A percentile compares a stretch with the other conserved stretches of the same genome.
Evolutionary conservation across 306 rosid genomes (phyloP).

Genomic region (Luffa aegyptiaca): DNA sequence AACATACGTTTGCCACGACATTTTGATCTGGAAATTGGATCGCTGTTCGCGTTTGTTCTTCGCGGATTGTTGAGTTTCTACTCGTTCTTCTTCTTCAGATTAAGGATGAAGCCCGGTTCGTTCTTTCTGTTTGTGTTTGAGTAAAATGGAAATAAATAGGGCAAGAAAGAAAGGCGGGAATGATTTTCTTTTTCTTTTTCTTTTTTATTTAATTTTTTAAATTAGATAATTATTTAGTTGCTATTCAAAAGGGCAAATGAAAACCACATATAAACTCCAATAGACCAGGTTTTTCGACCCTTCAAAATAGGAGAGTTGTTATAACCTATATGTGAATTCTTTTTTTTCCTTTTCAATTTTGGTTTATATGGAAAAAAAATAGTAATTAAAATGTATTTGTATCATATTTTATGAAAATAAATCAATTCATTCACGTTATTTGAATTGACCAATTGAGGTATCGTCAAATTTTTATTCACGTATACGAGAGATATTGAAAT

Average conservation of each 20-base stretch:
- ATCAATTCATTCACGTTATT: too few species aligned
- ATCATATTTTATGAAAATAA: too few species aligned
- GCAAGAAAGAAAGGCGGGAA: not conserved
- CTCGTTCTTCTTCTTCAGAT: not conserved
- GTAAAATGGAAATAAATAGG: conserved; percentile 5
- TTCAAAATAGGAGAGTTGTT: not conserved
- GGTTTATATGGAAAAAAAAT: too few species aligned
- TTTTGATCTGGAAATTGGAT: conserved; percentile 8
- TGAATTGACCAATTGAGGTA: too few species aligned
- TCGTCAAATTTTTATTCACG: too few species aligned
- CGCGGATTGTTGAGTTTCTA: not conserved
- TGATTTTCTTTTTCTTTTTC: not conserved
- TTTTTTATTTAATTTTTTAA: not conserved
- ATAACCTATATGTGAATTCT: not conserved
- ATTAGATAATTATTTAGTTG: not conserved
- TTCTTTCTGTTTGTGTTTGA: not conserved
- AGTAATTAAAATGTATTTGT: too few species aligned
- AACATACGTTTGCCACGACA: conserved; percentile 97
- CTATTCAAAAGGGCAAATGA: not conserved
- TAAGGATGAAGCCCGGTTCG: not conserved
- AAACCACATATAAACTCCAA: not conserved
- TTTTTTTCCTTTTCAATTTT: not conserved
- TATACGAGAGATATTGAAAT: too few species aligned
- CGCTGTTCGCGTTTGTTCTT: not conserved
- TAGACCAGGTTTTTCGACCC: conserved; percentile 2